phyloP scores from a whole-genome alignment of 2,329 filamentous ascomycete genomes.

The Juglanconis sp. region DNA sequence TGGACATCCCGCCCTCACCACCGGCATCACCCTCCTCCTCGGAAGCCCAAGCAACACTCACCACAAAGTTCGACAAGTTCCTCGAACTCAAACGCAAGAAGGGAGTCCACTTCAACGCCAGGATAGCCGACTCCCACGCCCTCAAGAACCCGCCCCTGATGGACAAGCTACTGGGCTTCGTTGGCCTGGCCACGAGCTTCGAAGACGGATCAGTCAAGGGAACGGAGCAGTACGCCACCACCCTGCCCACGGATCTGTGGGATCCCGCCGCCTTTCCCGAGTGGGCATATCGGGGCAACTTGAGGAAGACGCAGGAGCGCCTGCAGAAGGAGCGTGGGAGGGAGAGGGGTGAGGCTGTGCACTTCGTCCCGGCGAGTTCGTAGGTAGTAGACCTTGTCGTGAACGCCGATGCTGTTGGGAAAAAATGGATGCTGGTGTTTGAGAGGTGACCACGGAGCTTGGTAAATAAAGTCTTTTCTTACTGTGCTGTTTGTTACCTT shows the following conservation, averaged over 20 bases:
- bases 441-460: background rate
- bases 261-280: constrained; percentile 54
- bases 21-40: constrained; percentile 36
- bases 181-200: constrained; percentile 40
- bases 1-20: constrained; percentile 72
- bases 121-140: constrained; percentile 63
- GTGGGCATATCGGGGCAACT: constrained; percentile 48
- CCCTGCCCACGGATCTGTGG: constrained; percentile 54
- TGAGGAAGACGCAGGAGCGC: constrained; percentile 48
- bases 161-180: constrained; percentile 71
- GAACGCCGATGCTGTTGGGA: constrained; percentile 5
- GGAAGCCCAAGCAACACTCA: constrained; percentile 35
- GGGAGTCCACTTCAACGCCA: constrained; percentile 74
- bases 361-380: constrained; percentile 44
- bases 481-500: too few species aligned
- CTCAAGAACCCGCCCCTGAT: constrained; percentile 70
- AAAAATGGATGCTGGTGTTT: too few species aligned
- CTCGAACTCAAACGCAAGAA: constrained; percentile 69
- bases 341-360: constrained; percentile 40
- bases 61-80: constrained; percentile 70
- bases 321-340: constrained; percentile 43
- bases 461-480: too few species aligned
- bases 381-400: background rate
- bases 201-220: constrained; percentile 35
- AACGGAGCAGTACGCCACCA: constrained; percentile 64